Base-by-base conservation (phyloP, 257 asterid genomes). In the Solanum corneliomulleri region DNA sequence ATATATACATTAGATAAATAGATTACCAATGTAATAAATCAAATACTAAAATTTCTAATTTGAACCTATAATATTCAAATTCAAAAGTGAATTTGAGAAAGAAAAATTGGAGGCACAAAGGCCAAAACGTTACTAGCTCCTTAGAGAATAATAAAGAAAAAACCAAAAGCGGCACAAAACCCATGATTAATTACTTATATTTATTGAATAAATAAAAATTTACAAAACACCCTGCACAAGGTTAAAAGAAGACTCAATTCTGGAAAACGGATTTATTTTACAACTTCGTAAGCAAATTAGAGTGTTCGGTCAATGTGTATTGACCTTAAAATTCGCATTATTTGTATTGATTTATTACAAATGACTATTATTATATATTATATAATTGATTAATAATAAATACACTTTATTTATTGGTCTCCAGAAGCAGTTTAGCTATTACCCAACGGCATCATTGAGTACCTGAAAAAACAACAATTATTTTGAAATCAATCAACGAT, bases 241-340 rank as follows among this genome's bases (percentile, higher is more conserved):
- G 89, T 72, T 27, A 21, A 58, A 14, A 88, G 58, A 76, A 69
- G 42, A 64, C 56, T 14, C 16, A 49, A 39, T n/a, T 77, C 74
- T 39, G 86, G 39, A 41, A 33, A 74, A 58, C 14, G 44, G 12
- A 16, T 60, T 52, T 45, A 41, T 9, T 52, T 85, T 87, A 16
- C 82, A 85, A 87, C 47, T 88, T 88, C 23, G 31, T 27, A 21
- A 71, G 20, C 21, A 80, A 29, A 80, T 29, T 27, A 47, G 70
- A 31, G 49, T 71, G 44, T 29, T 86, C 74, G 94, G 93, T 93
- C 97, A 92, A 90, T 85, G 88, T 56, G 16, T n/a, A 82, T 90
- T 92, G 93, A 88, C 93, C 69, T 80, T 33, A 83, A 31, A n/a
- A n/a, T 35, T 31, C 12, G 44, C 60, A 29, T 27, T n/a, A 27